These are phyloP conservation scores for Termitomyces sp. DNA, from an alignment of 768 basidiomycete species.

Conservation along the genomic window DNA sequence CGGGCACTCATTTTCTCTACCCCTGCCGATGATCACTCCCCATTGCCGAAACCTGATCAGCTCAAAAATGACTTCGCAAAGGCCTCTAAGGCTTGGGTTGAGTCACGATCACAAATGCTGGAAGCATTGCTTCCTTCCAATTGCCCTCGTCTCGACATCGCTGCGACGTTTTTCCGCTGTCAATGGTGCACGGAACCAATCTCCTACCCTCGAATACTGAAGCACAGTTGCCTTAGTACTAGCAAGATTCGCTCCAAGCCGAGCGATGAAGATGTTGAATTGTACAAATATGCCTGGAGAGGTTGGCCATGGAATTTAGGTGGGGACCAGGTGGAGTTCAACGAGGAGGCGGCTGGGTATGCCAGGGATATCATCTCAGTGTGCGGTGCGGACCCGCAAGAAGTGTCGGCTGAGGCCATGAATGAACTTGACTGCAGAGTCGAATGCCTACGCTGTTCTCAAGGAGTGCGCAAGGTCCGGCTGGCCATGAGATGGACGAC, in stretches of 20 bases:
- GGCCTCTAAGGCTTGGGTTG: slow-evolving; percentile 16
- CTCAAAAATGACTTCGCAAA: slow-evolving; percentile 3
- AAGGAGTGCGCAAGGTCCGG: slow-evolving; percentile 7
- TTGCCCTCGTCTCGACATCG: slow-evolving; percentile 16
- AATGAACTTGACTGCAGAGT: slow-evolving; percentile 19
- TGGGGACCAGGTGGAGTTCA: slow-evolving; percentile 17
- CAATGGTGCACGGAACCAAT: slow-evolving; percentile 25
- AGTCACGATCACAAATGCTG: slow-evolving; percentile 13
- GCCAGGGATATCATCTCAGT: slow-evolving; percentile 18
- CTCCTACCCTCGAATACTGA: slow-evolving; percentile 23
- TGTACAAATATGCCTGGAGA: background rate
- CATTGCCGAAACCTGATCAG: slow-evolving; percentile 6
- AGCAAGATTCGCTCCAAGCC: background rate
- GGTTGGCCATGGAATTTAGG: slow-evolving; percentile 21
- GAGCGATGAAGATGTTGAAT: slow-evolving; percentile 8
- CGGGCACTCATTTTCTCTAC: slow-evolving; percentile 14
- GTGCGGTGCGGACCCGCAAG: slow-evolving; percentile 23
- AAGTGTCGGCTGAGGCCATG: slow-evolving; percentile 17
- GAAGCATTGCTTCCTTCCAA: background rate
- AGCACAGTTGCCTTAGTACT: slow-evolving; percentile 18
- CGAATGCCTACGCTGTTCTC: slow-evolving; percentile 24
- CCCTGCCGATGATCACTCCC: background rate
- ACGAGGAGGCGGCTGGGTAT: slow-evolving; percentile 20
- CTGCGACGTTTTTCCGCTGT: slow-evolving; percentile 28
- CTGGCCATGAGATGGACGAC: slow-evolving; percentile 27